phyloP scores from a whole-genome alignment of 2,329 filamentous ascomycete species.

The Xylaria sp. region DNA sequence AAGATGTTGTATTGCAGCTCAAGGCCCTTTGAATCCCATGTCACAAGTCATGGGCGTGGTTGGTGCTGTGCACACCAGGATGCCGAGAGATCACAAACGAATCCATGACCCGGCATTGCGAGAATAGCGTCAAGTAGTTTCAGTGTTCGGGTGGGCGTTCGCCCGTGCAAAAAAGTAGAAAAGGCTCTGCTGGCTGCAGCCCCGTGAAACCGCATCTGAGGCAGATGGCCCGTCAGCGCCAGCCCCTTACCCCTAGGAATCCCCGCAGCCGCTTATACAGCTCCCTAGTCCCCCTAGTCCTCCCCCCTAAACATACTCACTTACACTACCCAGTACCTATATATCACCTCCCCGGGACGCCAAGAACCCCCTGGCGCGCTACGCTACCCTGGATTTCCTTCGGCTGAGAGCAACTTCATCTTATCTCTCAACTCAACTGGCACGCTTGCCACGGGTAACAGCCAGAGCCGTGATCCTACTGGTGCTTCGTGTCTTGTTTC shows the following conservation, averaged over 20 bases:
- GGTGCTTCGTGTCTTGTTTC: constrained; percentile 43
- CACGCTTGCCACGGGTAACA: constrained; percentile 24
- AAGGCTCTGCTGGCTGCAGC: constrained; percentile 20
- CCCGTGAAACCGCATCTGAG: constrained; percentile 49
- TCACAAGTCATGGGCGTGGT: constrained; percentile 2
- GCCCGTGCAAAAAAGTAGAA: constrained; percentile 42
- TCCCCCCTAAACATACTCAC: too few species aligned
- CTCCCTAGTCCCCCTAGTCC: not conserved
- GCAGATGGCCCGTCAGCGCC: constrained; percentile 43
- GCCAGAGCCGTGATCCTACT: constrained; percentile 33
- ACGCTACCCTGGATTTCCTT: constrained; percentile 28
- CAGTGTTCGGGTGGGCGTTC: constrained; percentile 46
- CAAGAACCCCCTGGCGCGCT: constrained; percentile 35
- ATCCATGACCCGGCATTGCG: constrained; percentile 41
- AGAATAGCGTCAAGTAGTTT: constrained; percentile 42
- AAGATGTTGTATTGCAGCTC: not conserved
- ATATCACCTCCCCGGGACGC: constrained; percentile 18
- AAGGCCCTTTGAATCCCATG: too few species aligned
- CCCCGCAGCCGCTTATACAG: constrained; percentile 1
- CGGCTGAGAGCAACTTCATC: constrained; percentile 42
- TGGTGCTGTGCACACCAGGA: not conserved
- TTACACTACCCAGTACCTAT: not conserved
- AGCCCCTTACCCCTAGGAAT: constrained; percentile 27
- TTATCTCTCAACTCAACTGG: constrained; percentile 42
- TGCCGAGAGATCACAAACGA: constrained; percentile 26